Conservation (phyloP, 2,329 filamentous ascomycete species). For the Coniochaeta sp. region DNA sequence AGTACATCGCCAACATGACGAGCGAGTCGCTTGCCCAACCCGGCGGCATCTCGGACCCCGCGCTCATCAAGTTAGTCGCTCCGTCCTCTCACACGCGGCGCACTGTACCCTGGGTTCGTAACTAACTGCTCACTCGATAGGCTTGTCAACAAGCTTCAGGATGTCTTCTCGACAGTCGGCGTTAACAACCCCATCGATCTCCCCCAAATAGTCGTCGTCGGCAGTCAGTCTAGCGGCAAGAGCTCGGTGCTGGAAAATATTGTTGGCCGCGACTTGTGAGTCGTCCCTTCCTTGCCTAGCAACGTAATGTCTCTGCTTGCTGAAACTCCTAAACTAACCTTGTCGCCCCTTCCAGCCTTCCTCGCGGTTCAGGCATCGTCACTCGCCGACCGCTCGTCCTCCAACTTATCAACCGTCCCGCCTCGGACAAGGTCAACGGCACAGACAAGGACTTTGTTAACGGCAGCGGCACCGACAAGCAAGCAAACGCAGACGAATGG, state of each 20-base stretch:
- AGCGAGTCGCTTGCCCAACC: conserved; percentile 27
- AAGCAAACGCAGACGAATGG: conserved; percentile 92
- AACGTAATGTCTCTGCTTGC: too few relatives aligned
- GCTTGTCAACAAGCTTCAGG: conserved; percentile 97
- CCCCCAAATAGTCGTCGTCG: conserved; percentile 95
- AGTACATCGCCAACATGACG: conserved; percentile 11
- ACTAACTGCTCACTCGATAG: conserved; percentile 30
- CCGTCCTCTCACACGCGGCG: conserved; percentile 3
- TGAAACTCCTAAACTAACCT: conserved; percentile 10
- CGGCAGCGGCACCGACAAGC: conserved; percentile 59
- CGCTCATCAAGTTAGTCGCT: conserved; percentile 52
- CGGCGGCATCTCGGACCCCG: conserved; percentile 59
- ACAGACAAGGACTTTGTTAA: conserved; percentile 57
- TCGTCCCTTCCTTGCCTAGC: conserved; percentile 16
- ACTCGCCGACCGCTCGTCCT: conserved; percentile 93
- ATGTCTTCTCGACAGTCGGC: conserved; percentile 97
- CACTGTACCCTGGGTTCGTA: neutral
- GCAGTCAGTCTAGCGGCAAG: conserved; percentile 98
- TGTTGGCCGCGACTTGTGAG: conserved; percentile 96
- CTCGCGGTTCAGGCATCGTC: conserved; percentile 94
- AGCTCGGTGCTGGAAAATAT: conserved; percentile 99
- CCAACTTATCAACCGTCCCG: conserved; percentile 89
- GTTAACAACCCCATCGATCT: conserved; percentile 99
- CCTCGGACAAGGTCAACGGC: conserved; percentile 61
- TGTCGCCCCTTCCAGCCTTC: conserved; percentile 53